Evolutionary conservation across 192 early-diverging fungal genomes (phyloP).

Genomic region (Linnemannia schmuckeri): DNA sequence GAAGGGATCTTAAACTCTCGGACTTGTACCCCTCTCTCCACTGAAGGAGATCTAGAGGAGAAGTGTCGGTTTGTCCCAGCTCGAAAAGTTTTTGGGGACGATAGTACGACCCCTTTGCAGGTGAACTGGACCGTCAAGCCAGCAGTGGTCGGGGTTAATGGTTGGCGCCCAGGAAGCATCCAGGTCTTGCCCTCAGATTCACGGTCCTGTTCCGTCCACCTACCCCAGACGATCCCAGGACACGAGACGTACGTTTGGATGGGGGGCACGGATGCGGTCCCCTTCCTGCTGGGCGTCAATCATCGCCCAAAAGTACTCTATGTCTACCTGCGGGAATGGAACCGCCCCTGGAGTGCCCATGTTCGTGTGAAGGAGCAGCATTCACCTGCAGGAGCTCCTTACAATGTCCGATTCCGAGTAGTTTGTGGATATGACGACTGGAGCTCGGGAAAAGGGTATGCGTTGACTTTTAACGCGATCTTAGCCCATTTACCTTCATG

Average conservation of each 20-base stretch:
- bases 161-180: conserved; percentile 24
- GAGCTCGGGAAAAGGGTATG: conserved; percentile 29
- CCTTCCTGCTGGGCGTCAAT: conserved; percentile 13
- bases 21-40: not conserved
- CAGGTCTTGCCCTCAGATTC: conserved; percentile 27
- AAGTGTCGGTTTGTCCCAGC: conserved; percentile 12
- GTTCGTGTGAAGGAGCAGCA: conserved; percentile 16
- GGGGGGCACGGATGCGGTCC: not conserved
- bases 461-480: conserved; percentile 13
- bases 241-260: conserved; percentile 30
- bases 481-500: conserved; percentile 35
- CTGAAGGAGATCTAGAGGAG: conserved; percentile 8
- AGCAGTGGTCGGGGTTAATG: not conserved
- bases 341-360: conserved; percentile 22
- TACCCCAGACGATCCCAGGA: conserved; percentile 21
- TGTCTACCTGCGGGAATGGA: conserved; percentile 29
- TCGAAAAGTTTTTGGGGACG: conserved; percentile 45
- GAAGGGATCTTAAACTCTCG: no score
- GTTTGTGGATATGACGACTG: conserved; percentile 46
- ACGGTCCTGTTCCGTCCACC: conserved; percentile 18
- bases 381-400: not conserved
- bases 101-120: conserved; percentile 24
- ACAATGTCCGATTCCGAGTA: conserved; percentile 13
- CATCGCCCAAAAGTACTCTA: conserved; percentile 21
- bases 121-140: not conserved